Percentiles rank a stretch among this genome's conserved stretches.
Evolutionary conservation across 192 early-diverging fungal genomes (phyloP).

Genomic region (Entomortierella chlamydospora): DNA sequence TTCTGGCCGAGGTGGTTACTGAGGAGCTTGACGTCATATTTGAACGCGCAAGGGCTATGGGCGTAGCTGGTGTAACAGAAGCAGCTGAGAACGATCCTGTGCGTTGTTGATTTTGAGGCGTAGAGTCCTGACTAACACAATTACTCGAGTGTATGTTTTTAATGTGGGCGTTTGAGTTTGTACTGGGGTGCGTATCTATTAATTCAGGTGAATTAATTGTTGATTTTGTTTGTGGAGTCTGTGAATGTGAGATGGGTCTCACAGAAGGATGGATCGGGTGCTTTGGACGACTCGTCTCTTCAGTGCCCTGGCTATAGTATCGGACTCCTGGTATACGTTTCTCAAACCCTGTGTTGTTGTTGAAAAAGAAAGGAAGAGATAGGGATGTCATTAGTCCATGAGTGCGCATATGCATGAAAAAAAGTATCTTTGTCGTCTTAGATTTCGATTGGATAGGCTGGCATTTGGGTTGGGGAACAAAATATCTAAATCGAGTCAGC

Average conservation of each 20-base stretch:
- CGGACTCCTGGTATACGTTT: conserved; percentile 12
- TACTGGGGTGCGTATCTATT: background rate
- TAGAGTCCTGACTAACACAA: background rate
- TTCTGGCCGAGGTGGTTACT: conserved; percentile 2
- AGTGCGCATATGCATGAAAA: too few relatives aligned
- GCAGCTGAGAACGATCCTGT: background rate
- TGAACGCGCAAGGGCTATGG: background rate
- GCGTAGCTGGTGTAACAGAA: background rate
- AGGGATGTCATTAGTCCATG: too few relatives aligned
- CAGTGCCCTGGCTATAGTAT: conserved; percentile 29
- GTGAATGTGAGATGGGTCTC: background rate
- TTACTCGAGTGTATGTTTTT: too few relatives aligned
- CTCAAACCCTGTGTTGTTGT: background rate
- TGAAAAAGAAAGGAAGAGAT: background rate
- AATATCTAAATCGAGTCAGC: background rate
- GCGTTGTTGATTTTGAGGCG: background rate
- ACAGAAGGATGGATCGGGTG: background rate
- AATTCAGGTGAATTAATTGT: background rate
- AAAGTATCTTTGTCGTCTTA: too few relatives aligned
- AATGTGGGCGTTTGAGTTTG: background rate
- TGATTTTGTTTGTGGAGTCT: background rate
- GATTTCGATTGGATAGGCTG: too few relatives aligned
- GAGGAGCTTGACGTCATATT: background rate
- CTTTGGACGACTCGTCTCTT: conserved; percentile 13
- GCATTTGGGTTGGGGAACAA: too few relatives aligned